These are phyloP conservation scores for Pseudogymnoascus sp. DNA, from an alignment of 2,329 filamentous ascomycete genomes.

Conservation along the genomic window DNA sequence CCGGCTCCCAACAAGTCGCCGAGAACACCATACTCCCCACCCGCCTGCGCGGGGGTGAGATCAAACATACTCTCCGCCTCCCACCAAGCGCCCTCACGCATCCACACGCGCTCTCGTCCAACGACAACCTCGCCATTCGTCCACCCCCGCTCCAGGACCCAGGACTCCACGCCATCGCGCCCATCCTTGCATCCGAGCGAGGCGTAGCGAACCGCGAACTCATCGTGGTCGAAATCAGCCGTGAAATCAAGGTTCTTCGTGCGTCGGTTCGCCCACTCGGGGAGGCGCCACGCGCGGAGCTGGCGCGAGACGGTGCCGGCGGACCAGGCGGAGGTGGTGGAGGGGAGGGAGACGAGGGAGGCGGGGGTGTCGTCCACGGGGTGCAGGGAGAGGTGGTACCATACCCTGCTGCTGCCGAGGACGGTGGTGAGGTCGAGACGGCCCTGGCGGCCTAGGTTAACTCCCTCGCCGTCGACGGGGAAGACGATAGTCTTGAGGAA, in stretches of 20 bases:
- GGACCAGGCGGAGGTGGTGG: conserved; percentile 80
- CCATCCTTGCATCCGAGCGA: conserved; percentile 82
- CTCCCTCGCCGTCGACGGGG: conserved; percentile 67
- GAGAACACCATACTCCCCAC: conserved; percentile 28
- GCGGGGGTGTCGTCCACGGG: conserved; percentile 80
- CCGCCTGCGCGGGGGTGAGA: conserved; percentile 45
- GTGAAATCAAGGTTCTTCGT: conserved; percentile 92
- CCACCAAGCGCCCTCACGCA: conserved; percentile 92
- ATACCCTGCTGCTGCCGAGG: conserved; percentile 77
- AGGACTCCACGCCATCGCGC: conserved; percentile 85
- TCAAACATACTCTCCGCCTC: conserved; percentile 96
- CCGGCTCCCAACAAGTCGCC: conserved; percentile 44
- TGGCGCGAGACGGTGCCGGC: conserved; percentile 88
- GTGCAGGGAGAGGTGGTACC: conserved; percentile 89
- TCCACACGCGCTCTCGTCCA: conserved; percentile 88
- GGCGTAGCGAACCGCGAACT: conserved; percentile 78
- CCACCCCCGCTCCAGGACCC: conserved; percentile 92
- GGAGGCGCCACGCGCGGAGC: conserved; percentile 82
- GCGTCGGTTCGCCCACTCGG: conserved; percentile 92
- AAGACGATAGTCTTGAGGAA: conserved; percentile 78
- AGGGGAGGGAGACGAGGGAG: conserved; percentile 60
- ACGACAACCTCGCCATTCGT: conserved; percentile 94
- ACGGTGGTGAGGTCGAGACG: conserved; percentile 69
- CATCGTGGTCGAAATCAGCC: conserved; percentile 88
- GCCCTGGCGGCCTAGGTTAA: conserved; percentile 67